phyloP scores from a whole-genome alignment of 2,329 filamentous ascomycete genomes.

The Penicillium sclerotiorum region DNA sequence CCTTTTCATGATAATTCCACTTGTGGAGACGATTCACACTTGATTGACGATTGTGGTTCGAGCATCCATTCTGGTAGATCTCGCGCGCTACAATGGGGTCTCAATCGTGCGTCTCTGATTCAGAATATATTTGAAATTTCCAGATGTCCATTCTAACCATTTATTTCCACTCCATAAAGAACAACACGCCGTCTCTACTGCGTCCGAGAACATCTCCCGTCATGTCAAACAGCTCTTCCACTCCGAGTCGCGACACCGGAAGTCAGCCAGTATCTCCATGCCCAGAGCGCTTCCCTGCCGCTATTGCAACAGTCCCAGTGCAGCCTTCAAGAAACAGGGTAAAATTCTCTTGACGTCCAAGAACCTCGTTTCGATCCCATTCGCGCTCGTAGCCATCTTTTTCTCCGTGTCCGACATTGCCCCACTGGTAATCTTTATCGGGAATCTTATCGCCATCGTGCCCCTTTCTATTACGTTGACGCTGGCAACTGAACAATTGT shows the following conservation, averaged over 20 bases:
- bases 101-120: slow-evolving; percentile 3
- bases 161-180: slow-evolving; percentile 3
- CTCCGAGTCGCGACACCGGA: neutral
- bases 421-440: slow-evolving; percentile 11
- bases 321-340: slow-evolving; percentile 3
- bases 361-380: slow-evolving; percentile 6
- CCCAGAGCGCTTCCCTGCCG: slow-evolving; percentile 1
- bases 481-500: slow-evolving; percentile 71
- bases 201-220: slow-evolving; percentile 4
- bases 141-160: slow-evolving; percentile 3
- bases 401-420: slow-evolving; percentile 5
- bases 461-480: slow-evolving; percentile 70
- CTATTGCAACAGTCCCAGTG: slow-evolving; percentile 3
- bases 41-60: slow-evolving; percentile 4
- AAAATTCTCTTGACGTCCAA: slow-evolving; percentile 2
- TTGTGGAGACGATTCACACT: slow-evolving; percentile 3
- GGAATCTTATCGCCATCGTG: slow-evolving; percentile 71
- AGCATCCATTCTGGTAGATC: slow-evolving; percentile 2
- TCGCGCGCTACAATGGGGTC: neutral
- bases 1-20: slow-evolving; percentile 1
- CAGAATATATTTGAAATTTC: too few species aligned
- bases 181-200: slow-evolving; percentile 1
- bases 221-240: slow-evolving; percentile 6
- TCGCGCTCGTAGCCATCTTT: slow-evolving; percentile 8
- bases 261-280: slow-evolving; percentile 2